Conservation (phyloP, 2,329 filamentous ascomycete species). For the Fusarium fujikuroi region DNA sequence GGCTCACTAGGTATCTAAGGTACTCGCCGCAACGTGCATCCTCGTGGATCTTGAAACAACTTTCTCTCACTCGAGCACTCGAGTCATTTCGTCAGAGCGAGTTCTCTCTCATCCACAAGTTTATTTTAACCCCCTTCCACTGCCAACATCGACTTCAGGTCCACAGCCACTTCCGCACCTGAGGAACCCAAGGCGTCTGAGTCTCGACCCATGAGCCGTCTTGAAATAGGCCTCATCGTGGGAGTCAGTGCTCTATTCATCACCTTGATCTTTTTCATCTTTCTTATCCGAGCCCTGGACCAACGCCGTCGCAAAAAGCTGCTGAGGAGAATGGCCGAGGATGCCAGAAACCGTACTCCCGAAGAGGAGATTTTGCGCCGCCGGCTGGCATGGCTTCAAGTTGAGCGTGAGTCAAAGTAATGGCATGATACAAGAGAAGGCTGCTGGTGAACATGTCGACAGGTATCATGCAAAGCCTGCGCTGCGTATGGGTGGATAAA, state of each 20-base stretch:
- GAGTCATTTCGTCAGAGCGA: background rate
- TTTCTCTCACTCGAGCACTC: background rate
- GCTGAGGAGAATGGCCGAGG: slow-evolving; percentile 16
- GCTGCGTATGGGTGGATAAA: background rate
- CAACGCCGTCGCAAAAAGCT: slow-evolving; percentile 17
- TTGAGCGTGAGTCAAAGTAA: slow-evolving; percentile 13
- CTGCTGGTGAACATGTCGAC: background rate
- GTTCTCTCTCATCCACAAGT: background rate
- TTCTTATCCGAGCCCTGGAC: slow-evolving; percentile 36
- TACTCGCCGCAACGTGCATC: background rate
- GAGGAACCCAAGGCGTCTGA: background rate
- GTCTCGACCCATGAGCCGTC: slow-evolving; percentile 29
- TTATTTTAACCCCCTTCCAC: background rate
- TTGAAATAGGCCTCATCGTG: slow-evolving; percentile 46
- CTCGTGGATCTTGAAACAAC: background rate
- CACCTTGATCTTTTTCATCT: slow-evolving; percentile 36
- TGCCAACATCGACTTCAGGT: background rate
- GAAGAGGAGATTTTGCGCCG: background rate
- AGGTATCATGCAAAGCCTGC: slow-evolving; percentile 1
- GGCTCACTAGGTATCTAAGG: background rate
- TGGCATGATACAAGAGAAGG: background rate
- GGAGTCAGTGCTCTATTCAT: slow-evolving; percentile 39
- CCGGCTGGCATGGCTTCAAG: background rate
- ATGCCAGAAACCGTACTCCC: slow-evolving; percentile 10
- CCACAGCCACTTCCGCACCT: background rate